Conservation (phyloP, 2,329 filamentous ascomycete species). For the Microsporum audouinii region DNA sequence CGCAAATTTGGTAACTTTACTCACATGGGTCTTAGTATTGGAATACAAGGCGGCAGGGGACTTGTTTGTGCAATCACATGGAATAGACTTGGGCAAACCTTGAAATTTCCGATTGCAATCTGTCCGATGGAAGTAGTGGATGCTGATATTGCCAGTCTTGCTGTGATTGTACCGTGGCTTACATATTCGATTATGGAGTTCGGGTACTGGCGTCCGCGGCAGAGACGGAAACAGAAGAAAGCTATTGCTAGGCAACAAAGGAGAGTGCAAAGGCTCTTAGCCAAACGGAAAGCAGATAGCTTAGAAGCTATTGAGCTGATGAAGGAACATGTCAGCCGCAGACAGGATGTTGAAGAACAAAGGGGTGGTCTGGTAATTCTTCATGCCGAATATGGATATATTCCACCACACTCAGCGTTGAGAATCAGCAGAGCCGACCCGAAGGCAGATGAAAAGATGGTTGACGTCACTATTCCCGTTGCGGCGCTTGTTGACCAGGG, state of each 20-base stretch:
- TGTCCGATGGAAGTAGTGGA: constrained; percentile 26
- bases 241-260: constrained; percentile 27
- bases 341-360: constrained; percentile 27
- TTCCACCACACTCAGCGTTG: constrained; percentile 20
- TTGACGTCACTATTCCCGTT: constrained; percentile 35
- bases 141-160: constrained; percentile 26
- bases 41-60: constrained; percentile 25
- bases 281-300: constrained; percentile 29
- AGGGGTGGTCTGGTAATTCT: constrained; percentile 30
- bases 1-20: constrained; percentile 30
- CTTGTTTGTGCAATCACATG: constrained; percentile 31
- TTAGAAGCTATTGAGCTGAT: constrained; percentile 31
- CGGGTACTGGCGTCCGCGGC: constrained; percentile 29
- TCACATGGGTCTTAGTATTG: constrained; percentile 30
- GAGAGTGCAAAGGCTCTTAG: constrained; percentile 27
- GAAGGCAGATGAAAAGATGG: constrained; percentile 6
- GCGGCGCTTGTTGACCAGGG: constrained; percentile 34
- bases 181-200: constrained; percentile 34
- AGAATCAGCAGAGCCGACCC: constrained; percentile 12
- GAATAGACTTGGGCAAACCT: constrained; percentile 31
- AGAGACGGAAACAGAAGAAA: constrained; percentile 26
- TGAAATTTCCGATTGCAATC: constrained; percentile 30
- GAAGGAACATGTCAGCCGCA: constrained; percentile 29
- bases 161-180: constrained; percentile 29
- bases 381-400: constrained; percentile 32